phyloP scores from a whole-genome alignment of 2,329 filamentous ascomycete species.

The Epichloe gansuensis region DNA sequence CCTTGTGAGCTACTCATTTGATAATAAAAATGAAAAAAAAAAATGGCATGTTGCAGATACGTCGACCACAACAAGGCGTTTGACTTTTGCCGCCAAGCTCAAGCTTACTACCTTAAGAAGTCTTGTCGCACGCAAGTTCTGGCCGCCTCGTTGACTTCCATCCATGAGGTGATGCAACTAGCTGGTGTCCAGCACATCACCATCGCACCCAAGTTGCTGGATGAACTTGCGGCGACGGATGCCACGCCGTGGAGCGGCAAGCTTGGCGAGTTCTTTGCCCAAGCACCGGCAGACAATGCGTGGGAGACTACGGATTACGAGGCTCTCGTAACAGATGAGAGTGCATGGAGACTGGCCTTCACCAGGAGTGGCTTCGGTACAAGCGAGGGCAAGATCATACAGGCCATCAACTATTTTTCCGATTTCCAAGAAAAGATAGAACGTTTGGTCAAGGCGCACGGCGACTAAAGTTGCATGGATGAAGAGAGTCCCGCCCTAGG shows the following conservation, averaged over 20 bases:
- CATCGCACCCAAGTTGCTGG: conserved; percentile 40
- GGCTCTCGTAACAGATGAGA: conserved; percentile 25
- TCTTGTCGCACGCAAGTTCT: conserved; percentile 37
- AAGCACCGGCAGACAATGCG: conserved; percentile 17
- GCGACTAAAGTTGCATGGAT: neutral
- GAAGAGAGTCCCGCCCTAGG: neutral
- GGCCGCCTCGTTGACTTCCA: conserved; percentile 43
- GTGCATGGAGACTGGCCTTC: conserved; percentile 38
- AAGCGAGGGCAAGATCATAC: conserved; percentile 37
- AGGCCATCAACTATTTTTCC: conserved; percentile 47
- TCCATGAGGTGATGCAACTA: conserved; percentile 45
- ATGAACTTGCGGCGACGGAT: conserved; percentile 28
- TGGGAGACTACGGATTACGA: conserved; percentile 14
- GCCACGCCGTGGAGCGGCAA: conserved; percentile 10
- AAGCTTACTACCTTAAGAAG: conserved; percentile 36
- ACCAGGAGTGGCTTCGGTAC: conserved; percentile 32
- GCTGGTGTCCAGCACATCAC: conserved; percentile 48
- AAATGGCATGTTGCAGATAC: conserved; percentile 22
- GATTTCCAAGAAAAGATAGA: conserved; percentile 43
- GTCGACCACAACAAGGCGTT: conserved; percentile 37
- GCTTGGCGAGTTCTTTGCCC: conserved; percentile 11
- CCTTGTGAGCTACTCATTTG: too few relatives aligned
- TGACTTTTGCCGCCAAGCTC: conserved; percentile 36
- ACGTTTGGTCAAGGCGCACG: conserved; percentile 7
- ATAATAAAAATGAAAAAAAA: too few relatives aligned